Conservation (phyloP, 495 filamentous ascomycete species). For the Xylaria longipes region DNA sequence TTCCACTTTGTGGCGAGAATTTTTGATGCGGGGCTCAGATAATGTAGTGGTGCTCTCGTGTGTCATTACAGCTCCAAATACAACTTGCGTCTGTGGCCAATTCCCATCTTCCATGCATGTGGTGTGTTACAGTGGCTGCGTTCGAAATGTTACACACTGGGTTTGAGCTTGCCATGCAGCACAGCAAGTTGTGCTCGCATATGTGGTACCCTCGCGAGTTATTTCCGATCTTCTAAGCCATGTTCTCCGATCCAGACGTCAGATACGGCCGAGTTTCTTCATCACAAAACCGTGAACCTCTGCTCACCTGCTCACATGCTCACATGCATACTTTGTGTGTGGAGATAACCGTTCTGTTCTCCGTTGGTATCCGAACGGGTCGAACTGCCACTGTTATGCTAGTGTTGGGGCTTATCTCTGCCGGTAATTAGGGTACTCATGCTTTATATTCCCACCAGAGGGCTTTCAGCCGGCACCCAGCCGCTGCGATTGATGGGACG, state of each 20-base stretch:
- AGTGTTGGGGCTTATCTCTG: background rate
- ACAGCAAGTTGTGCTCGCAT: background rate
- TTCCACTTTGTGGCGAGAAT: background rate
- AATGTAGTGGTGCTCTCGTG: background rate
- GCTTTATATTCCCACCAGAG: background rate
- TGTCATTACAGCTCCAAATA: background rate
- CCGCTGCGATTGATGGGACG: background rate
- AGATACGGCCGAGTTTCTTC: background rate
- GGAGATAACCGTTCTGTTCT: background rate
- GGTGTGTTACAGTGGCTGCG: background rate
- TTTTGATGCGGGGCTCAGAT: background rate
- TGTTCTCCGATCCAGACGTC: background rate
- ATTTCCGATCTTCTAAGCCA: background rate
- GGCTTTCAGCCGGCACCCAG: background rate
- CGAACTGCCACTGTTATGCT: background rate
- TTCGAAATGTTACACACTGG: background rate
- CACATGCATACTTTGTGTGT: background rate
- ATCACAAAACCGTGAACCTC: background rate
- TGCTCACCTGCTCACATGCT: background rate
- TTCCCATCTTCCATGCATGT: background rate
- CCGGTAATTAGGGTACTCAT: background rate
- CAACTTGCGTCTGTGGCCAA: background rate
- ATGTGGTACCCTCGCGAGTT: too few species aligned
- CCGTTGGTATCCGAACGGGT: background rate
- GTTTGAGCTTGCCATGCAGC: background rate